Conservation (phyloP, 2,329 filamentous ascomycete genomes). For the Penicillium sp. region DNA sequence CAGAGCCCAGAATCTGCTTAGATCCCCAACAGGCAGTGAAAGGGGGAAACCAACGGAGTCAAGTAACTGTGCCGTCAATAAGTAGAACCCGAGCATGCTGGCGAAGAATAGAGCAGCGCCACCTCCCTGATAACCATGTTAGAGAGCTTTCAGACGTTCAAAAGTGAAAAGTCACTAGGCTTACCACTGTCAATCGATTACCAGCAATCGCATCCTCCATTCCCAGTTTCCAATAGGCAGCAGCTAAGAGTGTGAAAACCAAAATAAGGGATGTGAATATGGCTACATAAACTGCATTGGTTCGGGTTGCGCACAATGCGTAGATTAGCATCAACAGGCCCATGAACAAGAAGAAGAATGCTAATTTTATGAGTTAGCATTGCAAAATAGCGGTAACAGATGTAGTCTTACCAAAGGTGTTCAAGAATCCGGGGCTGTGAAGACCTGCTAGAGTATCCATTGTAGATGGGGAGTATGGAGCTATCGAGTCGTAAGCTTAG, state of each 20-base stretch:
- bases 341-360: conserved; percentile 17
- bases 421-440: conserved; percentile 14
- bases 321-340: conserved; percentile 13
- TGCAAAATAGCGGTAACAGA: neutral
- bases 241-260: conserved; percentile 10
- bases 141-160: neutral
- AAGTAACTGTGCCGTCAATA: conserved; percentile 13
- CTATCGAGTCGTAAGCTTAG: neutral
- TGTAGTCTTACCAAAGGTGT: conserved; percentile 13
- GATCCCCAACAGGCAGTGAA: conserved; percentile 12
- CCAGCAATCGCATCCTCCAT: conserved; percentile 4
- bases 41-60: conserved; percentile 14
- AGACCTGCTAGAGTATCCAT: conserved; percentile 10
- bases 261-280: conserved; percentile 12
- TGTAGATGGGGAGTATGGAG: conserved; percentile 9
- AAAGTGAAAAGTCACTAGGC: neutral
- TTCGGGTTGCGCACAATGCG: conserved; percentile 13
- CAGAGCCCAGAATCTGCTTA: conserved; percentile 7
- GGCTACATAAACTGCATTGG: conserved; percentile 6
- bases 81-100: conserved; percentile 12
- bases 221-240: conserved; percentile 12
- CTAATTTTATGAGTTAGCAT: neutral
- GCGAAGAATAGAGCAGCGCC: conserved; percentile 14
- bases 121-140: conserved; percentile 1
- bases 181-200: conserved; percentile 13